phyloP scores from a whole-genome alignment of 108 stramenopile species.

The Skeletonema grethae region DNA sequence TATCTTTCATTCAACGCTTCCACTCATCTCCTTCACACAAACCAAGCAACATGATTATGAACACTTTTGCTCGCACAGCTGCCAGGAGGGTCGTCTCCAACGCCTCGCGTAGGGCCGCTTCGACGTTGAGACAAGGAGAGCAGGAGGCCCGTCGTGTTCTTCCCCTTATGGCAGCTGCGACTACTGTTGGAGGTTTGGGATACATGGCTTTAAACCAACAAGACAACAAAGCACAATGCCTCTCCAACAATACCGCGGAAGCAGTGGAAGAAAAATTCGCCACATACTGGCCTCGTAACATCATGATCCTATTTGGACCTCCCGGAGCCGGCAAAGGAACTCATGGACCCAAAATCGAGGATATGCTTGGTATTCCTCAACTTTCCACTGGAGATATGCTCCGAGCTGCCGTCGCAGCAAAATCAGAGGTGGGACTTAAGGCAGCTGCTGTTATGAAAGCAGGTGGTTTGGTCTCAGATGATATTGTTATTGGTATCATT shows the following conservation, averaged over 20 bases:
- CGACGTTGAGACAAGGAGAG: neutral
- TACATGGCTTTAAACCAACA: neutral
- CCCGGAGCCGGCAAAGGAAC: conserved; percentile 87
- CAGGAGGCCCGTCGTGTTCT: neutral
- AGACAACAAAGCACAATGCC: neutral
- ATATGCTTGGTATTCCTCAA: conserved; percentile 83
- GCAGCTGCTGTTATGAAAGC: conserved; percentile 98
- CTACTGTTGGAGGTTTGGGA: neutral
- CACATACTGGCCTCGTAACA: conserved; percentile 91
- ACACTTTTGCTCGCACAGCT: neutral
- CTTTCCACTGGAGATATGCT: conserved; percentile 99
- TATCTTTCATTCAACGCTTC: too few species aligned
- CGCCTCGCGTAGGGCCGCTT: neutral
- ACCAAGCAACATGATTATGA: neutral
- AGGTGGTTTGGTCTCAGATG: conserved; percentile 94
- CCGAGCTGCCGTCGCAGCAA: conserved; percentile 95
- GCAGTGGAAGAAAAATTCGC: conserved; percentile 81
- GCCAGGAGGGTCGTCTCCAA: neutral
- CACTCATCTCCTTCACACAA: too few species aligned
- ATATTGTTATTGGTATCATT: conserved; percentile 95
- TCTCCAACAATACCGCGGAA: conserved; percentile 26
- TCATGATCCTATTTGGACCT: conserved; percentile 68
- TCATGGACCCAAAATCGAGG: conserved; percentile 89
- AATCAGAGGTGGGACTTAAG: conserved; percentile 95
- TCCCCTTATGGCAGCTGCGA: neutral